A percentile compares a stretch with the other conserved stretches of the same genome.
Conservation (phyloP, 805 yeast species). For the Pichia heedii region DNA sequence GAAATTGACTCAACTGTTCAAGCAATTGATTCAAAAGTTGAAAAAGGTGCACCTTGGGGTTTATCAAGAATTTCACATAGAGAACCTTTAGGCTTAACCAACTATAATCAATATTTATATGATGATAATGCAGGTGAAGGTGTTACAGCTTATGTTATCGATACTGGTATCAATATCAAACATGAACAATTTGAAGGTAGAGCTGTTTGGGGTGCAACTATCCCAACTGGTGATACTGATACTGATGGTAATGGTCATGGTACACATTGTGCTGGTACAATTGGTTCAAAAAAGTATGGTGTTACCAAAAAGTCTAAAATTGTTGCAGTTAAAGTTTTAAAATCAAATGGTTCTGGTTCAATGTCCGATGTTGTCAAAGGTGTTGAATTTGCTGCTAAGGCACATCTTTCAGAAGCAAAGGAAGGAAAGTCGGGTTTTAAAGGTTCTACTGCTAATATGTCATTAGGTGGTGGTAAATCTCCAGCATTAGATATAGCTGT, state of each 20-base stretch:
- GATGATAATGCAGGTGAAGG: constrained; percentile 73
- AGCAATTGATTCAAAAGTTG: constrained; percentile 54
- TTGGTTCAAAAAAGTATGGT: constrained; percentile 73
- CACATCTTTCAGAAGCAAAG: constrained; percentile 46
- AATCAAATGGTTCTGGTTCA: constrained; percentile 74
- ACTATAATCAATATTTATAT: constrained; percentile 65
- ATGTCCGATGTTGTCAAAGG: constrained; percentile 82
- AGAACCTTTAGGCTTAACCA: constrained; percentile 54
- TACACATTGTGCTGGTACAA: constrained; percentile 95
- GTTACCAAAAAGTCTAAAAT: constrained; percentile 73
- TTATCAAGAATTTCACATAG: constrained; percentile 84
- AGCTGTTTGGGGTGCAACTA: constrained; percentile 79
- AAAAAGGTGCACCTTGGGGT: constrained; percentile 92
- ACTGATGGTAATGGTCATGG: constrained; percentile 91
- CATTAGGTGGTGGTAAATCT: constrained; percentile 89
- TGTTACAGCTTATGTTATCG: constrained; percentile 80
- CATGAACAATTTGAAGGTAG: constrained; percentile 79
- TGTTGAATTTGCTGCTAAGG: constrained; percentile 73
- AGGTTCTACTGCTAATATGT: constrained; percentile 88
- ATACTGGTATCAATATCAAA: constrained; percentile 72
- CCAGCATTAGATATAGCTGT: constrained; percentile 82
- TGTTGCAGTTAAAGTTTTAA: constrained; percentile 77
- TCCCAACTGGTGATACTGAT: constrained; percentile 63
- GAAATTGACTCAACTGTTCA: constrained; percentile 69
- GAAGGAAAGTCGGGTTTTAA: constrained; percentile 56